Percentiles rank a stretch among this genome's conserved stretches.
These are phyloP conservation scores for Colletotrichum karsti DNA, from an alignment of 2,329 filamentous ascomycete genomes.

Conservation along the genomic window DNA sequence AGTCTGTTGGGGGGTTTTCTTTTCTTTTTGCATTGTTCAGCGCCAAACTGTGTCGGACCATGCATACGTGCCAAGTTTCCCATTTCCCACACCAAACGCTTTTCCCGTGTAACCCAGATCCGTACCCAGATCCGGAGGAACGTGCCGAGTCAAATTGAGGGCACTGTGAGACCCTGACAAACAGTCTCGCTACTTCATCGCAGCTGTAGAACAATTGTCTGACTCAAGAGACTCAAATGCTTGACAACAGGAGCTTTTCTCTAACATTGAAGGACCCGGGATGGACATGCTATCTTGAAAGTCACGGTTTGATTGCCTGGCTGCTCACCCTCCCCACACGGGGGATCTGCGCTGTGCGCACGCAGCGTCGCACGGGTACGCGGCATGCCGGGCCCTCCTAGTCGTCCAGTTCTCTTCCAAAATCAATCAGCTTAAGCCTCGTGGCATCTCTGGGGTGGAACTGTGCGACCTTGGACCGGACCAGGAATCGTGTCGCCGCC, in stretches of 20 bases:
- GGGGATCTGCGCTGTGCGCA: constrained; percentile 18
- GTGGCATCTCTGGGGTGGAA: constrained; percentile 72
- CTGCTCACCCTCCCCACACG: constrained; percentile 18
- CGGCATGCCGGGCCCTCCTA: constrained; percentile 37
- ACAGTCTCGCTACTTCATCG: background rate
- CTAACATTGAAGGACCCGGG: constrained; percentile 16
- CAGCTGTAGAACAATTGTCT: background rate
- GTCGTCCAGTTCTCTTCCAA: constrained; percentile 69
- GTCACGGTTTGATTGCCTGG: constrained; percentile 18
- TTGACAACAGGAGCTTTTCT: constrained; percentile 27
- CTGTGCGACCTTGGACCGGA: constrained; percentile 71
- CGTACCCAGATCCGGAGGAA: constrained; percentile 5
- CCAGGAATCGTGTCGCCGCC: constrained; percentile 69
- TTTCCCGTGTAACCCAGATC: background rate
- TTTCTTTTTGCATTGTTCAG: background rate
- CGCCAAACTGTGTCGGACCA: background rate
- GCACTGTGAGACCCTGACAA: constrained; percentile 21
- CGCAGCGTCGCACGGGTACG: constrained; percentile 10
- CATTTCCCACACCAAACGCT: constrained; percentile 2
- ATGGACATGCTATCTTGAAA: background rate
- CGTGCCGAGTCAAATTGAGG: constrained; percentile 11
- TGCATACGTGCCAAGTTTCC: constrained; percentile 10
- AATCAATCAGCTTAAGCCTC: constrained; percentile 67
- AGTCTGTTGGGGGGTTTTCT: background rate
- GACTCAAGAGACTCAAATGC: constrained; percentile 7